Evolutionary conservation across 257 asterid species (phyloP).

Genomic region (Solanum tarijense): DNA sequence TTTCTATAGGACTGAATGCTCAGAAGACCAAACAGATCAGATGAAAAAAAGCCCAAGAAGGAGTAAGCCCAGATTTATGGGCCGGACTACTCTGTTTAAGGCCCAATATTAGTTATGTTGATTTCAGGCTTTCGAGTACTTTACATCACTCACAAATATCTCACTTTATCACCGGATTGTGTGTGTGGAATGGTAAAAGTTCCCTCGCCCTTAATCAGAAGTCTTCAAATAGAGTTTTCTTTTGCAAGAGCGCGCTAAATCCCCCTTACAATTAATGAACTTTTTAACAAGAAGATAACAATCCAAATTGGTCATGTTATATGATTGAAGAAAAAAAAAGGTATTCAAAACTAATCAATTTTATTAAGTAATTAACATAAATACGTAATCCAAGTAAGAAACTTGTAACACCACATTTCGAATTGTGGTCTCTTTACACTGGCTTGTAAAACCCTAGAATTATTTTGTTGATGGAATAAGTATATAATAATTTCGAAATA

Average conservation of each 20-base stretch:
- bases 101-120: background rate
- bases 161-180: background rate
- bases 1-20: background rate
- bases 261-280: background rate
- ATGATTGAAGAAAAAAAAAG: background rate
- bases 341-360: background rate
- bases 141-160: background rate
- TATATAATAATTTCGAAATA: too few species aligned
- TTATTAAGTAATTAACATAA: background rate
- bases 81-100: background rate
- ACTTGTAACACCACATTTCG: background rate
- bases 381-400: background rate
- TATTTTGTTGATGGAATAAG: too few species aligned
- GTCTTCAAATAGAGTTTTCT: background rate
- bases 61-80: background rate
- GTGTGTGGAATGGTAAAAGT: background rate
- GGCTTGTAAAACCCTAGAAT: background rate
- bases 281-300: background rate
- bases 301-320: background rate
- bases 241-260: background rate
- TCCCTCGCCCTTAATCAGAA: fast-evolving
- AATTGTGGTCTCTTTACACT: background rate
- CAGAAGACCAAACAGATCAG: background rate
- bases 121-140: background rate
- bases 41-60: background rate